Evolutionary conservation across 2,329 filamentous ascomycete genomes (phyloP).

Genomic region (Bipolaris bicolor): DNA sequence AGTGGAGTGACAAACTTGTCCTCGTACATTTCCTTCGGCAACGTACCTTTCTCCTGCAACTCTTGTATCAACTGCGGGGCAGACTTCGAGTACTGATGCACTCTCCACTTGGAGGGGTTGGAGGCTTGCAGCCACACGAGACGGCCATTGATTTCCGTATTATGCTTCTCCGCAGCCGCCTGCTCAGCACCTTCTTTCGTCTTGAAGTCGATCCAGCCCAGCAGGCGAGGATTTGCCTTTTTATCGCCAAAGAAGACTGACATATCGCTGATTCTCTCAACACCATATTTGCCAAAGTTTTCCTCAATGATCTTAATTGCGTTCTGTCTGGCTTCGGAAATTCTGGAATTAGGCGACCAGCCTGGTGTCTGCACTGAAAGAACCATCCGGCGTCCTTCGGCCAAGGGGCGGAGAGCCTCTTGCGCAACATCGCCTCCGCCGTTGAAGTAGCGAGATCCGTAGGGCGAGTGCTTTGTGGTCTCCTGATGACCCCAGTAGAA

Average conservation of each 20-base stretch:
- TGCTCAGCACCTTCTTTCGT: constrained; percentile 31
- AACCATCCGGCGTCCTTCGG: constrained; percentile 29
- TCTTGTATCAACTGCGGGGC: constrained; percentile 16
- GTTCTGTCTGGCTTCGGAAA: background rate
- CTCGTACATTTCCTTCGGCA: constrained; percentile 20
- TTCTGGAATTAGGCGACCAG: constrained; percentile 16
- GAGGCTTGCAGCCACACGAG: constrained; percentile 9
- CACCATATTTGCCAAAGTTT: constrained; percentile 22
- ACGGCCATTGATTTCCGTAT: constrained; percentile 22
- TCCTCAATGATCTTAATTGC: constrained; percentile 14
- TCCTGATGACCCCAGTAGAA: constrained; percentile 16
- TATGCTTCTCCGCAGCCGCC: constrained; percentile 21
- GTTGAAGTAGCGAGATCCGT: constrained; percentile 9
- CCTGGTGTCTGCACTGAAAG: constrained; percentile 26
- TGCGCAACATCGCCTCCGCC: constrained; percentile 14
- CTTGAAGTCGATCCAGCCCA: constrained; percentile 31
- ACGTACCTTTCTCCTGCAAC: constrained; percentile 24
- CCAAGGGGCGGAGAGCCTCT: constrained; percentile 20
- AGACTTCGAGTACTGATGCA: constrained; percentile 25
- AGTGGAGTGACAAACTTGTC: constrained; percentile 18
- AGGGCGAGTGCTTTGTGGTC: background rate
- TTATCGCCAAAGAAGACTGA: constrained; percentile 15
- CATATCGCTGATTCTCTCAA: constrained; percentile 22
- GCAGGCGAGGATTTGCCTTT: constrained; percentile 14
- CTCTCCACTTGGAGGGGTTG: constrained; percentile 11